Conservation (phyloP, 2,329 filamentous ascomycete genomes). For the Microsporum canis region DNA sequence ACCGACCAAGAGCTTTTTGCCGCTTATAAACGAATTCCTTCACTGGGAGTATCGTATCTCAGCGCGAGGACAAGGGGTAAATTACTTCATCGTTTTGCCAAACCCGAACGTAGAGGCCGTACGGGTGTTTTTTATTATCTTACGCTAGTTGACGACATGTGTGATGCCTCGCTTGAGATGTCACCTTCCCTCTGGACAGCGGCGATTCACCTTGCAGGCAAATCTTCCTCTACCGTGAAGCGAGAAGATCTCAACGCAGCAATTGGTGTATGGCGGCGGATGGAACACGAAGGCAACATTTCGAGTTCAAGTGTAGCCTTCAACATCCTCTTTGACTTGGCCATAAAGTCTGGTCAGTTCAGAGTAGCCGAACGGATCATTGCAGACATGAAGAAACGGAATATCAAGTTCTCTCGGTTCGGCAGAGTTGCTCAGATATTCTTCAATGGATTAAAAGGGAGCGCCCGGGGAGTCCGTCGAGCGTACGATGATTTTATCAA, state of each 20-base stretch:
- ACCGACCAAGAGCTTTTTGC: slow-evolving; percentile 42
- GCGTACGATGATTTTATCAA: slow-evolving; percentile 77
- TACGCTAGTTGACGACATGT: slow-evolving; percentile 71
- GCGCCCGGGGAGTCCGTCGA: slow-evolving; percentile 61
- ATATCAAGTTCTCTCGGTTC: slow-evolving; percentile 60
- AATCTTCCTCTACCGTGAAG: slow-evolving; percentile 52
- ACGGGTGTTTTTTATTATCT: slow-evolving; percentile 66
- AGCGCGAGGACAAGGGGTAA: slow-evolving; percentile 44
- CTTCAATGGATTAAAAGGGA: slow-evolving; percentile 63
- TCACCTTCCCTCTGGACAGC: slow-evolving; percentile 65
- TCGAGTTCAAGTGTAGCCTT: slow-evolving; percentile 69
- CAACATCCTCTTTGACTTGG: slow-evolving; percentile 82
- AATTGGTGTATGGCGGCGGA: slow-evolving; percentile 72
- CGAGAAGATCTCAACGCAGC: slow-evolving; percentile 54
- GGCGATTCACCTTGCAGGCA: slow-evolving; percentile 66
- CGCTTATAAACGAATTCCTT: slow-evolving; percentile 42
- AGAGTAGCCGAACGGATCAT: slow-evolving; percentile 73
- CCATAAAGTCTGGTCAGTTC: slow-evolving; percentile 75
- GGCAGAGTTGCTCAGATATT: slow-evolving; percentile 74
- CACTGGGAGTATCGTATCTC: slow-evolving; percentile 44
- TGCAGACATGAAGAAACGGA: slow-evolving; percentile 63
- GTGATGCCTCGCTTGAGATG: slow-evolving; percentile 58
- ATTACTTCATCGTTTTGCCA: slow-evolving; percentile 58
- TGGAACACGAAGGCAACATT: slow-evolving; percentile 63
- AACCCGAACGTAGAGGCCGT: slow-evolving; percentile 31